Evolutionary conservation across 495 filamentous ascomycete species (phyloP).

Genomic region (Penicillium alfredii): DNA sequence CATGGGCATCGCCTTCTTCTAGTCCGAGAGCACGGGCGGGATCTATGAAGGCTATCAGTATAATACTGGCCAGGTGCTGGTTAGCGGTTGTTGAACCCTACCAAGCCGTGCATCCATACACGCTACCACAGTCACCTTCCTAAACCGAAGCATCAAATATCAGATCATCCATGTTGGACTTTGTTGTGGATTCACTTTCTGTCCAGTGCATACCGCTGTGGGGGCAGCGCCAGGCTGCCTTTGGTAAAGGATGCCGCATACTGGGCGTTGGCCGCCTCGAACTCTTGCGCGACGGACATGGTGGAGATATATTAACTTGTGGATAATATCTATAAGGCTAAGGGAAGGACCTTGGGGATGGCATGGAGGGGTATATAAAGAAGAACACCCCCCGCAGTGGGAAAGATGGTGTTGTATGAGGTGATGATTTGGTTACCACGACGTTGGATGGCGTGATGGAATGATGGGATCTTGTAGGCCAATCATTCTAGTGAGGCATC

Average conservation of each 20-base stretch:
- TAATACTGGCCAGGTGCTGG: not conserved
- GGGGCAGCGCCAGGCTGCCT: slow-evolving; percentile 63
- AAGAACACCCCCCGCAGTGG: slow-evolving; percentile 7
- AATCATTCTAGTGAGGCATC: no score
- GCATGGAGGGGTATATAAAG: slow-evolving; percentile 3
- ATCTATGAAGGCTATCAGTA: slow-evolving; percentile 40
- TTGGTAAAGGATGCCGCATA: slow-evolving; percentile 60
- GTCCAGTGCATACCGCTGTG: slow-evolving; percentile 45
- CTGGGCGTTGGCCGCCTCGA: slow-evolving; percentile 46
- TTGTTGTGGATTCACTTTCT: not conserved
- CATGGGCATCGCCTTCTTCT: slow-evolving; percentile 67
- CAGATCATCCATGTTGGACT: no score
- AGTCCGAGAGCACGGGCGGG: slow-evolving; percentile 67
- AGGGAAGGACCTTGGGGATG: slow-evolving; percentile 6
- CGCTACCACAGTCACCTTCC: slow-evolving; percentile 47
- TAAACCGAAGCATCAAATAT: slow-evolving; percentile 6
- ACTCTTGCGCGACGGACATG: slow-evolving; percentile 33
- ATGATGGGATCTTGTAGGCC: no score
- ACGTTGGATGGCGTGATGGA: slow-evolving; percentile 12
- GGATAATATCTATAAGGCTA: not conserved
- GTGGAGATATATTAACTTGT: not conserved
- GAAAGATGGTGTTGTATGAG: slow-evolving; percentile 7
- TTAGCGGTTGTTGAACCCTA: no score
- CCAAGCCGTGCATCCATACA: slow-evolving; percentile 82
- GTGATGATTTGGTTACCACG: slow-evolving; percentile 11